Conservation (phyloP, 495 filamentous ascomycete genomes). For the Thermochaetoides thermophila region DNA sequence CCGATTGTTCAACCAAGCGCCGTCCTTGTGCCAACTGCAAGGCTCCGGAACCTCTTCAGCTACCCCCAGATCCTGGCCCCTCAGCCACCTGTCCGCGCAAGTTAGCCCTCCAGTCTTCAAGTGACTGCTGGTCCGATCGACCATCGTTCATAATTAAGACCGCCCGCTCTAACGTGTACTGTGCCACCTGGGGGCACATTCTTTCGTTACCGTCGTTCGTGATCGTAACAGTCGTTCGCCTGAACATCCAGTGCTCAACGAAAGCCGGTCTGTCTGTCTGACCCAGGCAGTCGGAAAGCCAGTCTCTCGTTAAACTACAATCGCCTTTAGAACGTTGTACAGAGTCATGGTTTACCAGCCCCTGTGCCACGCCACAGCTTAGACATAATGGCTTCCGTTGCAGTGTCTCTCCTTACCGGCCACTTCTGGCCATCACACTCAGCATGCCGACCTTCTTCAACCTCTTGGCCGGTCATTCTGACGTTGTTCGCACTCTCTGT, state of each 20-base stretch:
- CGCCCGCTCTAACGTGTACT: too few relatives aligned
- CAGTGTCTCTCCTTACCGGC: background rate
- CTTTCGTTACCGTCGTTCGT: too few relatives aligned
- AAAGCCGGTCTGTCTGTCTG: conserved; percentile 14
- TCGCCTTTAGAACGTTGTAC: conserved; percentile 9
- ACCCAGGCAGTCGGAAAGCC: conserved; percentile 13
- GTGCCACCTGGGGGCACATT: too few relatives aligned
- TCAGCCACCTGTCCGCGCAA: background rate
- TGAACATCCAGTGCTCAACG: conserved; percentile 1
- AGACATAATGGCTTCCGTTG: conserved; percentile 13
- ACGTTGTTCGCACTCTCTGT: conserved; percentile 20
- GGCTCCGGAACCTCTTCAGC: too few relatives aligned
- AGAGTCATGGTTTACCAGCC: conserved; percentile 17
- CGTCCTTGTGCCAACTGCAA: too few relatives aligned
- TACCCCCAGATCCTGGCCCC: background rate
- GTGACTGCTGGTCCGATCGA: too few relatives aligned
- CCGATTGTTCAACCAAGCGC: too few relatives aligned
- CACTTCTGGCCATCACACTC: conserved; percentile 5
- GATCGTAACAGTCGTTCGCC: background rate
- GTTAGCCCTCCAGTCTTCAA: too few relatives aligned
- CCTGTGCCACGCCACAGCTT: conserved; percentile 7
- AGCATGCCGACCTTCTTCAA: conserved; percentile 11
- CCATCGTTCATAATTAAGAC: too few relatives aligned
- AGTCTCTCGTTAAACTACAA: conserved; percentile 14
- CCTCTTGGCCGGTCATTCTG: conserved; percentile 20